These are phyloP conservation scores for Bullera alba DNA, from an alignment of 768 basidiomycete genomes.

Conservation along the genomic window DNA sequence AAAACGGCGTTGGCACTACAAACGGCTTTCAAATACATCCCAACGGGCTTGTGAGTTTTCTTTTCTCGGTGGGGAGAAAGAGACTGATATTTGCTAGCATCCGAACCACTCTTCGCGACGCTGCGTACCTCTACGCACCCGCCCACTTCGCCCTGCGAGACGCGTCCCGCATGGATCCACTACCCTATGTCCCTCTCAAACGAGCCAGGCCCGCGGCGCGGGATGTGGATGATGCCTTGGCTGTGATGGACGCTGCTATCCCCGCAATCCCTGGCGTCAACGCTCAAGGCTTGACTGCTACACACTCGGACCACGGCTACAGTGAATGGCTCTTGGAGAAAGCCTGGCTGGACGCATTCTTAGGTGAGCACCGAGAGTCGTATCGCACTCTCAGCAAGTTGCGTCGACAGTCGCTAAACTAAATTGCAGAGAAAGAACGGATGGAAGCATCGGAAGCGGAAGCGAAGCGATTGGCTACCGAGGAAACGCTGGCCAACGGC, in stretches of 20 bases:
- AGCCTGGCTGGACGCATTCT: conserved; percentile 6
- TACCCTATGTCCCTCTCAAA: neutral
- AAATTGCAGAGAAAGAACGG: no score
- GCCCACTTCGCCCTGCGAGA: neutral
- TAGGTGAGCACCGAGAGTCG: conserved; percentile 9
- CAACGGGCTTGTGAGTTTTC: no score
- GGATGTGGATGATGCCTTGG: no score
- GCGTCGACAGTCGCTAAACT: neutral
- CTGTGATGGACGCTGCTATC: no score
- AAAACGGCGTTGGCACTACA: neutral
- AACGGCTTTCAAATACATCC: no score
- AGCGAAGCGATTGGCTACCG: conserved; percentile 48
- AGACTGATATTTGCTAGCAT: no score
- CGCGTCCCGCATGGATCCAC: neutral
- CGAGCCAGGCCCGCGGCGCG: neutral
- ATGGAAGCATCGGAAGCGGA: conserved; percentile 31
- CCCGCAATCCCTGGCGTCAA: no score
- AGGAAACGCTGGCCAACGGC: conserved; percentile 49
- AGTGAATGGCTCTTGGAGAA: conserved; percentile 49
- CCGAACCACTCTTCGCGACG: no score
- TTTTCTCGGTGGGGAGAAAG: no score
- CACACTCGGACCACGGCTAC: conserved; percentile 41
- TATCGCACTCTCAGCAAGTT: neutral
- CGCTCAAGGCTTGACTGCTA: no score
- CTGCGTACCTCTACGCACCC: neutral